Conservation (phyloP, 345 rosid species). For the Garcia nutans region DNA sequence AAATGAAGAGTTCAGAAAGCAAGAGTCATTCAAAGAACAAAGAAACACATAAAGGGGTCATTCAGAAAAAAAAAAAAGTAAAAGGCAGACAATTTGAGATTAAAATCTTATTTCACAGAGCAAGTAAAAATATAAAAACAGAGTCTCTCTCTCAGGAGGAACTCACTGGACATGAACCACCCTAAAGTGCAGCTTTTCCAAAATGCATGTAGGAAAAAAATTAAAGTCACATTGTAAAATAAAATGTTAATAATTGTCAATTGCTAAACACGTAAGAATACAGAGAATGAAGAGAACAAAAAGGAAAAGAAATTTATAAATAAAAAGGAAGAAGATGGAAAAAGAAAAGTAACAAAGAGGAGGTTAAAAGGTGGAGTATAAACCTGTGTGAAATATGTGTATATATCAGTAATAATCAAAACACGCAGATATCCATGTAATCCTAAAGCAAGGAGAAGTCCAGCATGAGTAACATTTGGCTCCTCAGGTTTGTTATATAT, state of each 20-base stretch:
- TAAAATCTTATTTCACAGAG: too few relatives aligned
- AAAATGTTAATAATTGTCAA: background rate
- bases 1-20: slow-evolving; percentile 20
- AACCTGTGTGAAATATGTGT: slow-evolving; percentile 84
- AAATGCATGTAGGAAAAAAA: too few relatives aligned
- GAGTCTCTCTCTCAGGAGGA: too few relatives aligned
- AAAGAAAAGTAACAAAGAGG: background rate
- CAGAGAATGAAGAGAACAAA: background rate
- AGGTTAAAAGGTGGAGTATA: background rate
- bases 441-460: slow-evolving; percentile 92
- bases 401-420: slow-evolving; percentile 73
- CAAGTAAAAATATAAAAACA: too few relatives aligned
- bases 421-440: slow-evolving; percentile 88
- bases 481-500: slow-evolving; percentile 84
- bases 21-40: slow-evolving; percentile 7
- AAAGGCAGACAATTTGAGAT: too few relatives aligned
- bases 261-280: background rate
- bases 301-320: slow-evolving; percentile 1
- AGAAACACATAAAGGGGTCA: background rate
- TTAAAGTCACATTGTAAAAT: background rate
- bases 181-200: too few relatives aligned
- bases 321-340: too few relatives aligned
- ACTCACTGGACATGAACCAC: too few relatives aligned
- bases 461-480: slow-evolving; percentile 84
- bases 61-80: background rate